phyloP scores from a whole-genome alignment of 1,139 yeast genomes.

The Pichia inconspicua region DNA sequence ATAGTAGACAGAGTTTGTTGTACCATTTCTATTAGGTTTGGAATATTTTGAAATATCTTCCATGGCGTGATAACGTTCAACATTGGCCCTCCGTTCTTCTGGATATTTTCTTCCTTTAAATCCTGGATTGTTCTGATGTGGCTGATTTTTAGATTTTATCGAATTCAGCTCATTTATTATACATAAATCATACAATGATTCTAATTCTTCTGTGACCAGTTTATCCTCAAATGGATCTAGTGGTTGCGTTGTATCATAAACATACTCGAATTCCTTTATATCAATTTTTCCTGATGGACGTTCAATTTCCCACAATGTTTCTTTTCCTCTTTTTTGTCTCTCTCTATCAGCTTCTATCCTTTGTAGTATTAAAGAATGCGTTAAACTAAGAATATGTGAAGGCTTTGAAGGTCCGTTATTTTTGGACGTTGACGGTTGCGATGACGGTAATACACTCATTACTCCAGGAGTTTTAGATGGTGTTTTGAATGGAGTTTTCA shows the following conservation, averaged over 20 bases:
- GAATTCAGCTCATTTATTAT: conserved; percentile 3
- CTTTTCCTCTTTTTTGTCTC: conserved; percentile 71
- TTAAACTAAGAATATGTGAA: conserved; percentile 16
- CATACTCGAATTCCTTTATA: conserved; percentile 49
- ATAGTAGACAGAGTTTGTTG: neutral
- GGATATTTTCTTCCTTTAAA: neutral
- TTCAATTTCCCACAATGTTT: conserved; percentile 61
- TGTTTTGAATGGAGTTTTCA: conserved; percentile 2
- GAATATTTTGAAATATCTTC: neutral
- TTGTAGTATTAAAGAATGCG: conserved; percentile 47
- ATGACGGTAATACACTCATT: neutral
- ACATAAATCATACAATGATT: conserved; percentile 15
- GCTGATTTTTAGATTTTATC: neutral
- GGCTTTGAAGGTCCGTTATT: neutral
- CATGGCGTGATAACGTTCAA: neutral
- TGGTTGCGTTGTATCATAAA: conserved; percentile 47
- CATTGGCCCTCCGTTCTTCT: neutral
- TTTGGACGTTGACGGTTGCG: neutral
- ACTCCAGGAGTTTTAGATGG: neutral
- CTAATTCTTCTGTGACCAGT: conserved; percentile 21
- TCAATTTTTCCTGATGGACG: conserved; percentile 39
- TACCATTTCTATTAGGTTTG: neutral
- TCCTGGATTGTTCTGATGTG: neutral
- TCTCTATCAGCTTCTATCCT: conserved; percentile 87
- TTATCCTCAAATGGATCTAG: conserved; percentile 33